phyloP scores from a whole-genome alignment of 768 basidiomycete species.

The Lepiota brunneoincarnata region DNA sequence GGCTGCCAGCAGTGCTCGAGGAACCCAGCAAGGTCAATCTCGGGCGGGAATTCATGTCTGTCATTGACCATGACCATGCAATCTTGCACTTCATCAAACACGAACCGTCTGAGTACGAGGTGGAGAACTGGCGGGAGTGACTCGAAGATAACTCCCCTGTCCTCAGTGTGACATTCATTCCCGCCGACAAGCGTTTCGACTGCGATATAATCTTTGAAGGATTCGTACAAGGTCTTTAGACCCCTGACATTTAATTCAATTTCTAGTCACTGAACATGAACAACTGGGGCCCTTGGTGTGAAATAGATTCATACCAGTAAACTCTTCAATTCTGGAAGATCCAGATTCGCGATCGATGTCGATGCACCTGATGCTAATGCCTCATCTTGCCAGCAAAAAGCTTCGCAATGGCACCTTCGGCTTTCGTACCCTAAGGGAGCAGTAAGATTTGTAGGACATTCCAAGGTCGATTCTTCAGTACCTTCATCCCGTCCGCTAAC shows the following conservation, averaged over 20 bases:
- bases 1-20: conserved; percentile 82
- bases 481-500: conserved; percentile 99
- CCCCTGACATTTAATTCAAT: conserved; percentile 99
- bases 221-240: conserved; percentile 94
- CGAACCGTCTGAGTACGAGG: conserved; percentile 96
- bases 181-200: conserved; percentile 98
- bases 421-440: conserved; percentile 71
- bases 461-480: conserved; percentile 23
- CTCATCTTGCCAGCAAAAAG: conserved; percentile 99
- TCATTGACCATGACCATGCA: conserved; percentile 99
- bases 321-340: conserved; percentile 91
- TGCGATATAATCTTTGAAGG: conserved; percentile 95
- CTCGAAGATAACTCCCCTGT: conserved; percentile 98
- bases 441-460: background rate
- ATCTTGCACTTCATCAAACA: conserved; percentile 98
- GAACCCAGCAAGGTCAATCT: conserved; percentile 94
- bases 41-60: conserved; percentile 98
- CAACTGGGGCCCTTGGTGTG: background rate
- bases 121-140: conserved; percentile 99
- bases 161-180: conserved; percentile 98
- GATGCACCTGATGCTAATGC: conserved; percentile 98
- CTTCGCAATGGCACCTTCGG: conserved; percentile 91
- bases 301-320: conserved; percentile 68
- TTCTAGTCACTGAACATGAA: conserved; percentile 47
- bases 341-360: conserved; percentile 98